Evolutionary conservation across 2,329 filamentous ascomycete genomes (phyloP).

Genomic region (Fusarium sp.): DNA sequence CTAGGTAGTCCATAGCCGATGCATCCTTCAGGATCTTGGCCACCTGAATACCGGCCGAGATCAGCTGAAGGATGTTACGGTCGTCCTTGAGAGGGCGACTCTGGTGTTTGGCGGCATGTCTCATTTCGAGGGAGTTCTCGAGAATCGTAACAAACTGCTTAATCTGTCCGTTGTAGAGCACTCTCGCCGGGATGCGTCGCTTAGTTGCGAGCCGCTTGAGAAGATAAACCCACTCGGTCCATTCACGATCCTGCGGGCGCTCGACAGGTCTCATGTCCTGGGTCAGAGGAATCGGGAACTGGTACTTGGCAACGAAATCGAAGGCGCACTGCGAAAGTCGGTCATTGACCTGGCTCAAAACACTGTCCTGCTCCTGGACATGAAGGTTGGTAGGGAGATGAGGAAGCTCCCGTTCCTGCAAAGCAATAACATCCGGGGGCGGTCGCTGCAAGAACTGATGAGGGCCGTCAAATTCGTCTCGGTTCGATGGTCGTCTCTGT

Average conservation of each 20-base stretch:
- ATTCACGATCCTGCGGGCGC: slow-evolving; percentile 81
- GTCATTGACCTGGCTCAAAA: slow-evolving; percentile 85
- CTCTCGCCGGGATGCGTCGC: slow-evolving; percentile 83
- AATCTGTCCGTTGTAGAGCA: slow-evolving; percentile 90
- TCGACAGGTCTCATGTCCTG: slow-evolving; percentile 84
- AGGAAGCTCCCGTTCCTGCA: slow-evolving; percentile 83
- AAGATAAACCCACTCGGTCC: slow-evolving; percentile 93
- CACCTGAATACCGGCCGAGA: slow-evolving; percentile 88
- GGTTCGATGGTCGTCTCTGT: slow-evolving; percentile 80
- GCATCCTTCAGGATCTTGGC: slow-evolving; percentile 89
- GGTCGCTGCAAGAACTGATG: slow-evolving; percentile 84
- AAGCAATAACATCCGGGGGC: slow-evolving; percentile 76
- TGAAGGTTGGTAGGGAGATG: slow-evolving; percentile 85
- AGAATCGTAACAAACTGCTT: slow-evolving; percentile 90
- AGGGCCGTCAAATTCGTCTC: slow-evolving; percentile 90
- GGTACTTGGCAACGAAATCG: slow-evolving; percentile 91
- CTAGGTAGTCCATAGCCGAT: slow-evolving; percentile 83
- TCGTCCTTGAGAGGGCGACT: slow-evolving; percentile 88
- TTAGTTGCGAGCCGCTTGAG: slow-evolving; percentile 88
- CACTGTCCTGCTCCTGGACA: slow-evolving; percentile 86
- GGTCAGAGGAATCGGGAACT: slow-evolving; percentile 87
- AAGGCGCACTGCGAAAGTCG: slow-evolving; percentile 86
- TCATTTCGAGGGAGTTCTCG: slow-evolving; percentile 90
- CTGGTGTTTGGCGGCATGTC: slow-evolving; percentile 86
- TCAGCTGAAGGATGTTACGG: slow-evolving; percentile 87